Evolutionary conservation across 495 filamentous ascomycete genomes (phyloP), one percentile per base, ranked within the genome.

Genomic region (Penicillium mononematosum): DNA sequence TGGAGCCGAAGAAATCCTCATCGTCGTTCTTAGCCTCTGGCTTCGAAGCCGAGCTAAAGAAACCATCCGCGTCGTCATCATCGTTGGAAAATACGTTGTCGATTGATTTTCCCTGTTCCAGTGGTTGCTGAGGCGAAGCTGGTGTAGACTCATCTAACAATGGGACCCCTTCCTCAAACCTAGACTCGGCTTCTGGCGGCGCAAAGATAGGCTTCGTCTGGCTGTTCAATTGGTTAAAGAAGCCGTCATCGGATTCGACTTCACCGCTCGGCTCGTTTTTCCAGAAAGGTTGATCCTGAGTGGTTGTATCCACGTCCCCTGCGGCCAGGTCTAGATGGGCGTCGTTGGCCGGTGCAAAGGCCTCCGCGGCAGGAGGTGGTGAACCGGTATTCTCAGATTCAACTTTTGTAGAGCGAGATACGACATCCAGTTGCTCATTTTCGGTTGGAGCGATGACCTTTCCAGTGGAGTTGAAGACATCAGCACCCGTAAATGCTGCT

Each of bases 211-310:
- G 74, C 46, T 78, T 78, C 7, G 76, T 77, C 59, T 78, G 75
- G 14, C 74, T 73, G 58, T 75, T 79, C 29, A 79, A 61, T 60
- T 81, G 77, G 38, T 75, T 67, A 53, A 81, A 81, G 48, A 82
- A 79, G 19, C 72, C 77, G 43, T 75, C 71, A 22, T 78, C 76
- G 2, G 74, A 75, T 10, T 75, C 75, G 5, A 72, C 49, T 42
- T 73, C 65, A 19, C 60, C 59, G 42, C 70, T 63, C 47, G 54
- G 56, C 7, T 63, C 59, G 38, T 64, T 70, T 22, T 56, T 68
- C 62, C 74, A 72, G 14, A 69, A 68, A 39, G 67, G 65, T 22
- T 66, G 69, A 24, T 60, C 60, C 3, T 64, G 58, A 7, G 31
- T 14, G n/a, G 54, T 48, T 10, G 66, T 49, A 10, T 67, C 59